These are phyloP conservation scores for Metschnikowia santaceciliae DNA, from an alignment of 805 yeast genomes.

Conservation along the genomic window DNA sequence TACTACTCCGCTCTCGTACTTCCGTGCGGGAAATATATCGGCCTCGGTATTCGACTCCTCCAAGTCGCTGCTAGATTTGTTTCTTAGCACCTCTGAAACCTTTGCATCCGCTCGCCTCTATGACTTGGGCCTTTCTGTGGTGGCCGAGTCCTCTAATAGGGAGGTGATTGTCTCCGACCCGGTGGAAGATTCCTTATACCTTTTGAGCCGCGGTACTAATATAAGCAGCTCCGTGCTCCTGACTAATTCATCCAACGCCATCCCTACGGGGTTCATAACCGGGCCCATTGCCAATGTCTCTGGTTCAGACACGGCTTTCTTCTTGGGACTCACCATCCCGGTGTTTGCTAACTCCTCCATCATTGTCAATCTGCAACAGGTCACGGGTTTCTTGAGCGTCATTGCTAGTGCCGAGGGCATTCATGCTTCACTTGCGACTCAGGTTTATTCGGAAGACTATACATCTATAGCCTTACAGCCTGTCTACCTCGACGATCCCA, in stretches of 20 bases:
- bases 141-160: slow-evolving; percentile 36
- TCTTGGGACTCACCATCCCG: slow-evolving; percentile 75
- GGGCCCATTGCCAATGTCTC: slow-evolving; percentile 58
- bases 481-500: slow-evolving; percentile 27
- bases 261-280: slow-evolving; percentile 35
- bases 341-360: slow-evolving; percentile 72
- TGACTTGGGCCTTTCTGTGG: slow-evolving; percentile 50
- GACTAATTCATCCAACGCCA: slow-evolving; percentile 15
- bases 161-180: slow-evolving; percentile 23
- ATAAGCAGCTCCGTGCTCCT: slow-evolving; percentile 40
- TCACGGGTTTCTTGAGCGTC: slow-evolving; percentile 71
- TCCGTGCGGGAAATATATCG: slow-evolving; percentile 71
- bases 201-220: slow-evolving; percentile 44
- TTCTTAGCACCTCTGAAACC: slow-evolving; percentile 58
- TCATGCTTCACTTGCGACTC: slow-evolving; percentile 21
- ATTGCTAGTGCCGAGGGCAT: slow-evolving; percentile 33
- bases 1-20: slow-evolving; percentile 55
- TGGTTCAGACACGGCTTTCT: slow-evolving; percentile 33
- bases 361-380: slow-evolving; percentile 46
- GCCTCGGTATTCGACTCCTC: slow-evolving; percentile 42
- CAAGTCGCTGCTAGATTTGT: slow-evolving; percentile 47
- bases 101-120: slow-evolving; percentile 65
- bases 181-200: slow-evolving; percentile 40
- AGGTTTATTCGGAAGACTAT: slow-evolving; percentile 23
- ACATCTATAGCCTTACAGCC: slow-evolving; percentile 31